phyloP scores from a whole-genome alignment of 164 flowering plant species.

The Chimonanthus salicifolius region DNA sequence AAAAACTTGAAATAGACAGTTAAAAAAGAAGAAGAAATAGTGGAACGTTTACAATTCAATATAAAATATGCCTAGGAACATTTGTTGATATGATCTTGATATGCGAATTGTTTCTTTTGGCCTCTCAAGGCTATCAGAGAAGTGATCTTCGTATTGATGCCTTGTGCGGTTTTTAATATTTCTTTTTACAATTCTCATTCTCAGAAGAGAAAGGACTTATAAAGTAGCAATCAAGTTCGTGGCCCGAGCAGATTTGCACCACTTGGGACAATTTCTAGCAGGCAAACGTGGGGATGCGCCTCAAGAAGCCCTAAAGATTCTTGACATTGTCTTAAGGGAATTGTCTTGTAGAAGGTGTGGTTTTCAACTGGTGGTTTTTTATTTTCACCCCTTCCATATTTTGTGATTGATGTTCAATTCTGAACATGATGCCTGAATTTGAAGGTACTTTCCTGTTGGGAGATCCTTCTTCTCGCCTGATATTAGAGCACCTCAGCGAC shows the following conservation, averaged over 20 bases:
- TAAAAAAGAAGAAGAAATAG: too few species aligned
- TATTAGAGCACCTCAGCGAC: constrained; percentile 61
- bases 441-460: constrained; percentile 70
- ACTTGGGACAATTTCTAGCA: constrained; percentile 72
- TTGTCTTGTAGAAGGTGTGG: constrained; percentile 61
- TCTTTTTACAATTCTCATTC: constrained; percentile 5
- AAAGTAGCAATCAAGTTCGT: constrained; percentile 77
- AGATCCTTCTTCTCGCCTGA: constrained; percentile 84
- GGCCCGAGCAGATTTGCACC: constrained; percentile 73
- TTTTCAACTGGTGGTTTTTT: constrained; percentile 2
- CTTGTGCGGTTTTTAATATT: too few species aligned
- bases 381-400: background rate
- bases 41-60: too few species aligned
- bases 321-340: constrained; percentile 83
- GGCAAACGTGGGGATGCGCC: constrained; percentile 86
- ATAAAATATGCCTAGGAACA: too few species aligned
- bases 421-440: constrained; percentile 9
- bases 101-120: too few species aligned
- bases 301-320: constrained; percentile 78
- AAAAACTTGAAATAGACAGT: too few species aligned
- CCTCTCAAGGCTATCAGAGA: too few species aligned
- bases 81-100: too few species aligned
- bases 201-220: constrained; percentile 65
- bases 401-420: background rate
- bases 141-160: too few species aligned